Evolutionary conservation across 805 yeast species (phyloP), one percentile per base, ranked within the genome.

Genomic region (Pichia ethanolica): DNA sequence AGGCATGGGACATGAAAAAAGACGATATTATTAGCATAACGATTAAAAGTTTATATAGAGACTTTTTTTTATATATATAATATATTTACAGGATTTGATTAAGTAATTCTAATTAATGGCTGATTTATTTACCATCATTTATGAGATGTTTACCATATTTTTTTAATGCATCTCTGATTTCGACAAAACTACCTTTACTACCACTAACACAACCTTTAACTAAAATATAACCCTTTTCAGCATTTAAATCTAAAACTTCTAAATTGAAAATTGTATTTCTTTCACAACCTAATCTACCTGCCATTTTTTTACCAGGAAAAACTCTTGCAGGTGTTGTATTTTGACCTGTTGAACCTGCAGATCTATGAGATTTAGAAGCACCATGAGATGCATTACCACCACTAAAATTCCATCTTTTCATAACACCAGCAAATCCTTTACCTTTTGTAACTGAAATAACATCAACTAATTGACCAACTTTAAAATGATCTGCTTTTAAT

Each of bases 361-460:
- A 82, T 77, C 99, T 85, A 67, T 93, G 98, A 36, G 91, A 84
- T 45, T 78, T 73, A 32, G 99, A 88, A 28, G 87, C 90, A 85
- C 99, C 99, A 68, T 93, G 99, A 1, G 97, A 76, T 7, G 97
- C 97, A 40, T 81, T 78, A 67, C 86, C 79, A 75, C 99, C 99
- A 42, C 71, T 72, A 71, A 91, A 93, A 11, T 88, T 86, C 74
- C 85, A 86, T 70, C 96, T 82, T 67, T 91, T 91, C 97, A 93
- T 93, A 27, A 91, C 98, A 80, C 99, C 99, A 26, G 90, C 88
- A 66, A 89, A 89, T 10, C 99, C 99, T 69, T 93, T 93, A 69
- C 99, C 99, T 66, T 89, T 91, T 46, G 90, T 74, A 20, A 76
- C 74, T 13, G 90, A 85, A 63, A 81, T 77, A 47, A 89, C 71